These are phyloP conservation scores for Tuber umbilicatum DNA, from an alignment of 495 filamentous ascomycete species.

Conservation along the genomic window DNA sequence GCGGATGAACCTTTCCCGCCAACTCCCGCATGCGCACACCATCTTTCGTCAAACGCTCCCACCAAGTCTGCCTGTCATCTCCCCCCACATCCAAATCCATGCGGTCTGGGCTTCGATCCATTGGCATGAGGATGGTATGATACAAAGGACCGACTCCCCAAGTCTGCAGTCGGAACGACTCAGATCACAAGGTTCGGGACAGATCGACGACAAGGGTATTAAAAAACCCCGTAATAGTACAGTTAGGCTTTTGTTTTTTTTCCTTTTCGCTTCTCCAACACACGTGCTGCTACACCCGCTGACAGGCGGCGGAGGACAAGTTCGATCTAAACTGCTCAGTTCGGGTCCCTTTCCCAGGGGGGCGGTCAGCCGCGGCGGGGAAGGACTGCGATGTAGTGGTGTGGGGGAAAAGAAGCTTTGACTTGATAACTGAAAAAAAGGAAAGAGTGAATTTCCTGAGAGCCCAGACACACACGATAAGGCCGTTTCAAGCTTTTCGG, in stretches of 20 bases:
- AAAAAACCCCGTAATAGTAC: neutral
- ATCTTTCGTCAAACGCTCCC: neutral
- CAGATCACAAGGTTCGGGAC: neutral
- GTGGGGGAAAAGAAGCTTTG: neutral
- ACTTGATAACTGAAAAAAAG: neutral
- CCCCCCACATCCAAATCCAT: neutral
- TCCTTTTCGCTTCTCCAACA: neutral
- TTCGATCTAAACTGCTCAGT: neutral
- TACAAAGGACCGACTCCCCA: neutral
- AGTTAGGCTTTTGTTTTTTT: neutral
- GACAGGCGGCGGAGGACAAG: neutral
- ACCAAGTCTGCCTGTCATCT: neutral
- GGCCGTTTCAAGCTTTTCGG: neutral
- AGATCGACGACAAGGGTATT: slow-evolving; percentile 1
- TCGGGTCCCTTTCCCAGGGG: neutral
- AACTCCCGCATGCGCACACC: neutral
- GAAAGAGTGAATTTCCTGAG: neutral
- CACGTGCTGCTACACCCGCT: neutral
- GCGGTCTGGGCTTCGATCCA: neutral
- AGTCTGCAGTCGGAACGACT: neutral
- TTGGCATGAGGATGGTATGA: neutral
- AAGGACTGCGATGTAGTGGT: neutral
- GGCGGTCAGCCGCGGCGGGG: neutral
- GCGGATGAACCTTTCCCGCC: neutral
- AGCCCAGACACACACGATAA: neutral